Evolutionary conservation across 176 grass and related monocot genomes (phyloP).

Genomic region (Paspalum vaginatum): DNA sequence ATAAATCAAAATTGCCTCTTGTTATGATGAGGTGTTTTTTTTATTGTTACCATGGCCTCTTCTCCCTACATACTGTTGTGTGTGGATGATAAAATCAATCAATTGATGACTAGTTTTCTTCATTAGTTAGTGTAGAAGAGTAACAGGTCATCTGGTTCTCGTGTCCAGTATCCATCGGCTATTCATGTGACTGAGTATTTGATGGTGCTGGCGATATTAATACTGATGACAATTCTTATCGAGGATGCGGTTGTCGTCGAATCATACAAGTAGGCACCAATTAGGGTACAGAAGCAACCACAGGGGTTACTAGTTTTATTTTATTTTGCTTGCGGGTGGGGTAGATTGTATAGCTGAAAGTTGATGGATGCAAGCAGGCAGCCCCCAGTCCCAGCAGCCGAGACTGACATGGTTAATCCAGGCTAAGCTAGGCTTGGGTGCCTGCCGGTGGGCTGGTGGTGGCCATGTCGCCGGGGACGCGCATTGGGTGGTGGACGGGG

Average conservation of each 20-base stretch:
- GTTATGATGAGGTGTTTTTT: neutral
- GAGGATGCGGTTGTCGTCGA: neutral
- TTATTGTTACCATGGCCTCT: neutral
- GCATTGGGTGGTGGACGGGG: neutral
- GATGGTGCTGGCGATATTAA: neutral
- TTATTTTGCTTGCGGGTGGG: neutral
- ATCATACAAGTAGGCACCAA: neutral
- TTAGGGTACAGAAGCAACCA: neutral
- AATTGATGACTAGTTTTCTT: neutral
- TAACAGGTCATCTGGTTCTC: neutral
- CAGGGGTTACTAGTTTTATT: neutral
- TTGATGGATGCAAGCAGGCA: neutral
- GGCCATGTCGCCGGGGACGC: neutral
- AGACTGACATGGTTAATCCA: neutral
- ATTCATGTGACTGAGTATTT: neutral
- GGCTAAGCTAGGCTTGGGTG: neutral
- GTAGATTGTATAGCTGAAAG: neutral
- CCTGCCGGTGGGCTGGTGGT: neutral
- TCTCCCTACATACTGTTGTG: neutral
- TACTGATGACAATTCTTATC: too few species aligned
- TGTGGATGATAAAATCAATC: neutral
- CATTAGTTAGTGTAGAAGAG: neutral
- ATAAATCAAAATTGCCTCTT: neutral
- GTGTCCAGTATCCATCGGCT: neutral
- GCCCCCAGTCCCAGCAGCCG: neutral